Conservation (phyloP, 345 rosid genomes). For the Pistacia integerrima region DNA sequence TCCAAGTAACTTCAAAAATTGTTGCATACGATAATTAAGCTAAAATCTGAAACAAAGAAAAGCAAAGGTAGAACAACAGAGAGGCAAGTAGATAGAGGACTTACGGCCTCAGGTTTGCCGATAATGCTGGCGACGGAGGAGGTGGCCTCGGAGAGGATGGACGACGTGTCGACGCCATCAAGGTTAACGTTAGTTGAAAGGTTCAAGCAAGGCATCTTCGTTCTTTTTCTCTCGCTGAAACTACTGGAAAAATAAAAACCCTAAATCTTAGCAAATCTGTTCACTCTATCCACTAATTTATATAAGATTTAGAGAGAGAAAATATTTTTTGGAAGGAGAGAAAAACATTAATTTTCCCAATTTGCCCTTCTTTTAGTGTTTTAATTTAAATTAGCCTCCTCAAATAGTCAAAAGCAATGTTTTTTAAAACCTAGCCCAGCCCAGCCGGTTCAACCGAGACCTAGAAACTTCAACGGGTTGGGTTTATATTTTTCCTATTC, state of each 20-base stretch:
- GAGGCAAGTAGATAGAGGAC: background rate
- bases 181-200: slow-evolving; percentile 79
- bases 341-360: background rate
- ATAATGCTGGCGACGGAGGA: slow-evolving; percentile 70
- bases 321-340: too few relatives aligned
- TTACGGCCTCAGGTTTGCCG: slow-evolving; percentile 82
- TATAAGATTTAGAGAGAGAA: background rate
- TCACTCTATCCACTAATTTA: background rate
- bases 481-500: too few relatives aligned
- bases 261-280: background rate
- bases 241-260: background rate
- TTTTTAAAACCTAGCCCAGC: too few relatives aligned
- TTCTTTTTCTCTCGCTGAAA: background rate
- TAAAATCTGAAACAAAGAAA: background rate
- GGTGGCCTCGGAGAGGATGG: slow-evolving; percentile 76
- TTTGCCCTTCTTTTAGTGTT: too few relatives aligned
- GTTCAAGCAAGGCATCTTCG: slow-evolving; percentile 79
- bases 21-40: background rate
- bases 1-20: background rate
- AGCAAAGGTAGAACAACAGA: background rate
- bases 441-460: too few relatives aligned
- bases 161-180: slow-evolving; percentile 70
- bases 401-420: too few relatives aligned
- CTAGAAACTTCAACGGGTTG: too few relatives aligned
- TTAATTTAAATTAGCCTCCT: too few relatives aligned